Evolutionary conservation across 2,329 filamentous ascomycete genomes (phyloP), one percentile per base, ranked within the genome.

Genomic region (Arthrobotrys megalospora): DNA sequence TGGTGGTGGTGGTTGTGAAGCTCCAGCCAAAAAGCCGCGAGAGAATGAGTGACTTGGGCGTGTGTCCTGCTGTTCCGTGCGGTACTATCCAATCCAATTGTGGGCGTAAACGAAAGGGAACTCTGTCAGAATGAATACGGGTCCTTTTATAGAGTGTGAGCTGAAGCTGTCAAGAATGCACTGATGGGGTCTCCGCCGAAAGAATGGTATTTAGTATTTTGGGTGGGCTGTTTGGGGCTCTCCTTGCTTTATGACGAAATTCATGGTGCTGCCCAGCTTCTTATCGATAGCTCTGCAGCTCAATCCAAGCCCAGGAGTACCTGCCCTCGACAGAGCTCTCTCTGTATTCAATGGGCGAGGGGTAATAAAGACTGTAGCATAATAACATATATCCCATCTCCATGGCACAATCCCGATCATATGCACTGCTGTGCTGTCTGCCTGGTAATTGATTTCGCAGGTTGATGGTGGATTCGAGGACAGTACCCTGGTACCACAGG

Each of bases 341-440:
- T 36, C 53, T n/a, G 32, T 3, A 3, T 3, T 14, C 36, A 38
- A 21, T 34, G 19, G 10, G 6, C 10, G 4, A 41, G 2, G 12
- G 16, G 41, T 34, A 60, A n/a, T 14, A 14, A 24, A 7, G 45
- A 48, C 16, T 12, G 12, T n/a, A 45, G 19, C 7, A 55, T 55
- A 55, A 36, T 38, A 53, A 53, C n/a, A n/a, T 2, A 53, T n/a
- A 43, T 28, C 34, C 34, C 36, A 60, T 60, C 55, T 21, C 52
- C 52, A 58, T 16, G 52, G 52, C 32, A 34, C 50, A 28, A 28
- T 28, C 24, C 24, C 24, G 24, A 28, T 53, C 24, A 16, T 38
- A 72, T 72, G 68, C 66, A 70, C 41, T 70, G 66, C 68, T 72
- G 68, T 21, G 68, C 68, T 72, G 68, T 72, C 55, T 12, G 19